Conservation (phyloP, 805 yeast genomes). For the Wickerhamiella vanderwaltii region DNA sequence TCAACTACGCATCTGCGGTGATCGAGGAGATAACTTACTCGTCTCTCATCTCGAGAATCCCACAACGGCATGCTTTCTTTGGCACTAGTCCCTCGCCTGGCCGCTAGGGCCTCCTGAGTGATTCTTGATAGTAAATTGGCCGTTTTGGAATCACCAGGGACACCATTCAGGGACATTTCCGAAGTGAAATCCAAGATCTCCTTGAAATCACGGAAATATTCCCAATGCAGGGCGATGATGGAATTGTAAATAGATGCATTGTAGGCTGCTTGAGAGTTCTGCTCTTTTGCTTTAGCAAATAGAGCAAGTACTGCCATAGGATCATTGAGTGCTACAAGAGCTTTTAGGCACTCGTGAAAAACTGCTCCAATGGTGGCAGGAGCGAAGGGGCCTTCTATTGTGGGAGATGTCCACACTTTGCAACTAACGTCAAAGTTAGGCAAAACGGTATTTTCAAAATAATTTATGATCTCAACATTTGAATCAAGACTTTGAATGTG, state of each 20-base stretch:
- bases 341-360: constrained; percentile 9
- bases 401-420: not conserved
- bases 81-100: constrained; percentile 20
- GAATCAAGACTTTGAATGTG: constrained; percentile 20
- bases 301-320: constrained; percentile 29
- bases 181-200: constrained; percentile 28
- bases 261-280: constrained; percentile 30
- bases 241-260: constrained; percentile 32
- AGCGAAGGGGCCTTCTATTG: not conserved
- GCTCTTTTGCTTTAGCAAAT: constrained; percentile 28
- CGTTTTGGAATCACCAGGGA: constrained; percentile 29
- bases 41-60: constrained; percentile 23
- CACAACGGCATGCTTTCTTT: constrained; percentile 22
- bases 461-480: constrained; percentile 22
- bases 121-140: constrained; percentile 23
- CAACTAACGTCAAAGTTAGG: constrained; percentile 13
- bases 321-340: constrained; percentile 22
- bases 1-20: constrained; percentile 16
- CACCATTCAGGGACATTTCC: constrained; percentile 34
- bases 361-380: constrained; percentile 1
- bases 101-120: constrained; percentile 21
- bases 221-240: constrained; percentile 31
- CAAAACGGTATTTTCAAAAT: constrained; percentile 17
- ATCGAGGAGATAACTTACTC: constrained; percentile 20
- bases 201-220: constrained; percentile 29